These are phyloP conservation scores for Borovskyia barvae DNA, from an alignment of 208 protist genomes.

Conservation along the genomic window DNA sequence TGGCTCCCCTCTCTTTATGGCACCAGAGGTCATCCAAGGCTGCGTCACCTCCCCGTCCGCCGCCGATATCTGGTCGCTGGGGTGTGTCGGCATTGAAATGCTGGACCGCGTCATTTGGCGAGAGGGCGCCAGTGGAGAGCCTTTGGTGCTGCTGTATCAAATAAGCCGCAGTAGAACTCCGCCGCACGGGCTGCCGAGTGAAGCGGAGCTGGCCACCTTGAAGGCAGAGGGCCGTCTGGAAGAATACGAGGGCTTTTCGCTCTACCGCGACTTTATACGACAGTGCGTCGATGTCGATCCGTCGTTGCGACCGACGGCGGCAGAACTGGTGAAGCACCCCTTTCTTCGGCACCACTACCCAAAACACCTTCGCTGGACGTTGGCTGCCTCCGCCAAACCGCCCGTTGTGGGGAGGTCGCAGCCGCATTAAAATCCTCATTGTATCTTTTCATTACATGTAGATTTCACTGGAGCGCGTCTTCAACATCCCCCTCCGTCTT, in stretches of 20 bases:
- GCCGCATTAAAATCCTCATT: too few species aligned
- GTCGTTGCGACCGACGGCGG: constrained; percentile 42
- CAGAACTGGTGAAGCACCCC: constrained; percentile 44
- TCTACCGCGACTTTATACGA: constrained; percentile 61
- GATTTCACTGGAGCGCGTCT: too few species aligned
- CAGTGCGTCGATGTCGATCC: constrained; percentile 46
- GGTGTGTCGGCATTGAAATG: constrained; percentile 84
- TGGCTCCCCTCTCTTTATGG: constrained; percentile 80
- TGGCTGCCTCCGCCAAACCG: not conserved
- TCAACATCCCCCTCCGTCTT: too few species aligned
- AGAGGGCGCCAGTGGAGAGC: constrained; percentile 22
- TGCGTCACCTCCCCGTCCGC: constrained; percentile 12
- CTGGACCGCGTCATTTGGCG: constrained; percentile 54
- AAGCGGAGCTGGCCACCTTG: constrained; percentile 36
- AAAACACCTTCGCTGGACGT: constrained; percentile 51
- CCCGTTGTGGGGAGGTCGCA: too few species aligned
- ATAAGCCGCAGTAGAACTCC: constrained; percentile 41
- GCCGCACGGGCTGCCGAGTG: constrained; percentile 46
- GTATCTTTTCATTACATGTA: too few species aligned
- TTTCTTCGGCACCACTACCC: constrained; percentile 46
- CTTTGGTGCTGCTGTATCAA: constrained; percentile 52
- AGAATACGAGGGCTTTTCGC: constrained; percentile 28
- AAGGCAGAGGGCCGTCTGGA: constrained; percentile 10
- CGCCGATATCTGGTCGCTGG: constrained; percentile 76
- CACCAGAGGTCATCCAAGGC: constrained; percentile 72